Conservation (phyloP, 2,329 filamentous ascomycete genomes). For the Colletotrichum tofieldiae region DNA sequence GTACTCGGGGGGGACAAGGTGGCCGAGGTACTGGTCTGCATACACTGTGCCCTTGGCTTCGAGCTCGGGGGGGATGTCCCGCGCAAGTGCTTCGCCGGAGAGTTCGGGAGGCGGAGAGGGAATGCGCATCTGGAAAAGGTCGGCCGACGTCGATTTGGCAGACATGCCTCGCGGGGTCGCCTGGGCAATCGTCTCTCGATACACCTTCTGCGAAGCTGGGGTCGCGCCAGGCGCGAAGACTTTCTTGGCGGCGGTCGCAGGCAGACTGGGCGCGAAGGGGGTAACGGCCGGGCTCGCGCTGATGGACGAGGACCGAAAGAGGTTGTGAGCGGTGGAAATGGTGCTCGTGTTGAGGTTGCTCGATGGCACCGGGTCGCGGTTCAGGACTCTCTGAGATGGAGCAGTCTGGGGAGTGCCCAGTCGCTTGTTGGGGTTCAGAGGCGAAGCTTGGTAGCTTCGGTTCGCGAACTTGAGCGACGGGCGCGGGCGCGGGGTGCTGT, state of each 20-base stretch:
- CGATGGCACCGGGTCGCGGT: conserved; percentile 54
- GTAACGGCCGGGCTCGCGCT: conserved; percentile 50
- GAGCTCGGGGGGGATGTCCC: conserved; percentile 68
- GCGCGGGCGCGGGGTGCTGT: conserved; percentile 57
- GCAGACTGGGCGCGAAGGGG: conserved; percentile 63
- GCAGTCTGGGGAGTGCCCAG: conserved; percentile 57
- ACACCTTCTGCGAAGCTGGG: conserved; percentile 59
- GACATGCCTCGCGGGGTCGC: conserved; percentile 66
- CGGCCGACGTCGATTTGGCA: conserved; percentile 63
- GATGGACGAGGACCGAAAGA: conserved; percentile 59
- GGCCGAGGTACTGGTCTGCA: conserved; percentile 71
- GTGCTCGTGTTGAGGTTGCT: conserved; percentile 56
- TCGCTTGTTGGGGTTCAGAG: conserved; percentile 53
- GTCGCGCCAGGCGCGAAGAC: conserved; percentile 64
- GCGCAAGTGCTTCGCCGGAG: conserved; percentile 68
- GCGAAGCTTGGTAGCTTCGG: conserved; percentile 59
- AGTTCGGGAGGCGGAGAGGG: conserved; percentile 70
- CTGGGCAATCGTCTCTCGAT: conserved; percentile 63
- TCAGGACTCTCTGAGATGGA: conserved; percentile 55
- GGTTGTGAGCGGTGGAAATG: conserved; percentile 57
- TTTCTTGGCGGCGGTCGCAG: conserved; percentile 62
- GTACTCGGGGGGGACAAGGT: conserved; percentile 71
- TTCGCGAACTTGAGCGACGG: conserved; percentile 62
- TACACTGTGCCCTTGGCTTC: conserved; percentile 70
- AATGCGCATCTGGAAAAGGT: conserved; percentile 73